Conservation (phyloP, 768 basidiomycete species). For the Leccinum rimulosum region DNA sequence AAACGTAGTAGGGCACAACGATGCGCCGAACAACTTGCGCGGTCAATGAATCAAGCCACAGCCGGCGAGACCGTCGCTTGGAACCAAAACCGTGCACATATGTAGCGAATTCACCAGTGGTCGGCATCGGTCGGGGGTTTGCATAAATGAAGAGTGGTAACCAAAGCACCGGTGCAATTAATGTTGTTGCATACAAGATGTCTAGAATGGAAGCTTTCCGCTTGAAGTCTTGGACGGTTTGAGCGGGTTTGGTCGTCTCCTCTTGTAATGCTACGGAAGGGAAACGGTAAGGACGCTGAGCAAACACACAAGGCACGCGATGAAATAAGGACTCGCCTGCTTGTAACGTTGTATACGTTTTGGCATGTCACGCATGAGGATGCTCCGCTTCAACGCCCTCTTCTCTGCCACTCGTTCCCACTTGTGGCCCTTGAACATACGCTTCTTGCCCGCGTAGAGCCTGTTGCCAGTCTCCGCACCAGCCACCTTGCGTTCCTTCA, state of each 20-base stretch:
- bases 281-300: background rate
- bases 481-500: slow-evolving; percentile 38
- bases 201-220: slow-evolving; percentile 59
- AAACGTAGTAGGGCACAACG: background rate
- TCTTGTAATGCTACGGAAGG: slow-evolving; percentile 27
- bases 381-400: slow-evolving; percentile 45
- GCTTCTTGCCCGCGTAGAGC: slow-evolving; percentile 72
- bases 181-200: slow-evolving; percentile 5
- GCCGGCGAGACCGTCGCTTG: background rate
- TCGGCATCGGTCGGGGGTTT: background rate
- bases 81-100: background rate
- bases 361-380: slow-evolving; percentile 69
- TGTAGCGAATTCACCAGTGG: background rate
- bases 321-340: slow-evolving; percentile 41
- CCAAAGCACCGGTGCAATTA: slow-evolving; percentile 1
- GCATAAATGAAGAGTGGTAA: background rate
- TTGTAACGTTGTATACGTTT: slow-evolving; percentile 66
- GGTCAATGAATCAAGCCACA: background rate
- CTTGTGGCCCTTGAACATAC: slow-evolving; percentile 93
- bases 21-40: background rate
- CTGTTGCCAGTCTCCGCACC: slow-evolving; percentile 58
- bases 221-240: slow-evolving; percentile 48
- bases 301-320: background rate
- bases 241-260: slow-evolving; percentile 56
- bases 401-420: slow-evolving; percentile 65